These are phyloP conservation scores for Komagataella ulmi DNA, from an alignment of 805 yeast genomes.

Conservation along the genomic window DNA sequence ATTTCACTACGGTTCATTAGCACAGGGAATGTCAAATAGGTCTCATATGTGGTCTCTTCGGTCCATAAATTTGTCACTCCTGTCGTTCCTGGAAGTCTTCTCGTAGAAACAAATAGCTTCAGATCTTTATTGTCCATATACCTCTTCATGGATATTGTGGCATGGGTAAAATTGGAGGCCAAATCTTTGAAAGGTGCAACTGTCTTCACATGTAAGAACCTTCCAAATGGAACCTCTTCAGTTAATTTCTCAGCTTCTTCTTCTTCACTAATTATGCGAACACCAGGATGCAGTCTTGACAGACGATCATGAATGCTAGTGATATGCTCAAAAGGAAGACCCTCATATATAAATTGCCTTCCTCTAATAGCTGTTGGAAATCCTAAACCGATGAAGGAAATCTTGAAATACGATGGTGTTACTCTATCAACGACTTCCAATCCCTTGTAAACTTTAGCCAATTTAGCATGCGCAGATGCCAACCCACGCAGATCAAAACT, in stretches of 20 bases:
- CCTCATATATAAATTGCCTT: constrained; percentile 71
- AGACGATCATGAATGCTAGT: constrained; percentile 71
- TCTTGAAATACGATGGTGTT: constrained; percentile 68
- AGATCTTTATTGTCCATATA: constrained; percentile 67
- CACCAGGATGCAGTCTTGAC: constrained; percentile 68
- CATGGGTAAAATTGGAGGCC: constrained; percentile 14
- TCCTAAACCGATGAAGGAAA: constrained; percentile 71
- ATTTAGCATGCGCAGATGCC: constrained; percentile 53
- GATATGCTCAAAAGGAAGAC: constrained; percentile 77
- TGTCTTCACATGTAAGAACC: constrained; percentile 55
- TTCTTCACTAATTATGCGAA: constrained; percentile 46
- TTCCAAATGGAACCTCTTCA: constrained; percentile 49
- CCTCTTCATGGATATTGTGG: constrained; percentile 50
- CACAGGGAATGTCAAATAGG: constrained; percentile 71
- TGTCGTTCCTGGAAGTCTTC: constrained; percentile 62
- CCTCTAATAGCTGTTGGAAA: constrained; percentile 71
- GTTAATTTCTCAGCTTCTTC: constrained; percentile 38
- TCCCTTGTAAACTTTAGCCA: constrained; percentile 54
- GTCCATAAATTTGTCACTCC: constrained; percentile 75
- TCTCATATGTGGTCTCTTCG: constrained; percentile 72
- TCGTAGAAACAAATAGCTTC: constrained; percentile 52
- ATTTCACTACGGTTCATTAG: constrained; percentile 78
- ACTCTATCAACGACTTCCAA: constrained; percentile 59
- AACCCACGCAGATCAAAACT: constrained; percentile 69
- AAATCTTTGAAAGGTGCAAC: constrained; percentile 57